These are phyloP conservation scores for Stereum hirsutum DNA, from an alignment of 1,284 basidiomycete genomes.

Conservation along the genomic window DNA sequence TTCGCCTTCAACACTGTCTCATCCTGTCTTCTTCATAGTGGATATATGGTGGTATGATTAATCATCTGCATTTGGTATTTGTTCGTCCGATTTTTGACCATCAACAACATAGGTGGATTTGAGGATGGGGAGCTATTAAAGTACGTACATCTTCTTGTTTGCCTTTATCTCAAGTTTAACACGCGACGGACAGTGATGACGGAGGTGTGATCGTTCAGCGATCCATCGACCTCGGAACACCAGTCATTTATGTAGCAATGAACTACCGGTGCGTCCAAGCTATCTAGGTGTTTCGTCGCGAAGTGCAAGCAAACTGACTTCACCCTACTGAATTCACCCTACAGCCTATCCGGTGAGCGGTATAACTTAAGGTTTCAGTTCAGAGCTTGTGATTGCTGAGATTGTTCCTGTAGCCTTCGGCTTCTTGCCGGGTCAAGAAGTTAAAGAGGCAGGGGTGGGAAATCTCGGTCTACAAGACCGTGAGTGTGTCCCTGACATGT, in stretches of 20 bases:
- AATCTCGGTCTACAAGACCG: constrained; percentile 49
- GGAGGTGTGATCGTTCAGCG: constrained; percentile 35
- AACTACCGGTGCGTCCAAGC: constrained; percentile 40
- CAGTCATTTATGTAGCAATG: constrained; percentile 43
- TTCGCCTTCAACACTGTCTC: not conserved
- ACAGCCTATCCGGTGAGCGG: not conserved
- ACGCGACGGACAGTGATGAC: constrained; percentile 18
- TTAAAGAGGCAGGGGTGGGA: constrained; percentile 37
- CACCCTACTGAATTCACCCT: too few species aligned
- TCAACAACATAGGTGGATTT: constrained; percentile 36
- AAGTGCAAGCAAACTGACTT: too few species aligned
- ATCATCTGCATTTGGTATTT: too few species aligned
- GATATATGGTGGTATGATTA: constrained; percentile 44
- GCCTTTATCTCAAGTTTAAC: not conserved
- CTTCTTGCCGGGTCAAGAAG: constrained; percentile 40
- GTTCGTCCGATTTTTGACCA: constrained; percentile 4
- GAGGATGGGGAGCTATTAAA: constrained; percentile 27
- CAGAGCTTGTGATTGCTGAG: not conserved
- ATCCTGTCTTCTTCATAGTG: constrained; percentile 24
- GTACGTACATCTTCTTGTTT: constrained; percentile 23
- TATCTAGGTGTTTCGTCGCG: too few species aligned
- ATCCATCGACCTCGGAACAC: constrained; percentile 35
- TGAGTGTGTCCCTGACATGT: constrained; percentile 17
- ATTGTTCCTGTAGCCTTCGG: constrained; percentile 27
- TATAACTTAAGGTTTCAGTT: not conserved